phyloP scores from a whole-genome alignment of 2,329 filamentous ascomycete species.

The Monosporascus sp. region DNA sequence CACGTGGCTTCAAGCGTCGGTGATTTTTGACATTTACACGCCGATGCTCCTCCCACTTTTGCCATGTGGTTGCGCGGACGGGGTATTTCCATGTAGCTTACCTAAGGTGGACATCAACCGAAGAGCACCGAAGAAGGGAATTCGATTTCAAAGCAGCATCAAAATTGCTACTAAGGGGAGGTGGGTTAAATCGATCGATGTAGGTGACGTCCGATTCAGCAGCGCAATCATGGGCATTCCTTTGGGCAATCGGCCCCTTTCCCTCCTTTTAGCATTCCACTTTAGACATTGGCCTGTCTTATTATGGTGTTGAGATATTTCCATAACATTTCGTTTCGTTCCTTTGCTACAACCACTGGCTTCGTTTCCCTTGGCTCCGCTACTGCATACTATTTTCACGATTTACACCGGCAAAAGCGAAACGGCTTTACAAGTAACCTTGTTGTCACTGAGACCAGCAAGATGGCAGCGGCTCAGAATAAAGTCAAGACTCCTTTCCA shows the following conservation, averaged over 20 bases:
- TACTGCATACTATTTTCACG: slow-evolving; percentile 20
- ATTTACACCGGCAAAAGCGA: slow-evolving; percentile 15
- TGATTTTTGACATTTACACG: slow-evolving; percentile 1
- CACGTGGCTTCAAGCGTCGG: not conserved
- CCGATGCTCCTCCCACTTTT: slow-evolving; percentile 4
- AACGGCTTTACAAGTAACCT: slow-evolving; percentile 4
- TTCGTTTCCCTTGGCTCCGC: slow-evolving; percentile 18
- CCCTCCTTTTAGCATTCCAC: slow-evolving; percentile 2
- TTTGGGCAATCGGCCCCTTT: slow-evolving; percentile 2
- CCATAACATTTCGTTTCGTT: slow-evolving; percentile 18
- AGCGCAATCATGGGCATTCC: slow-evolving; percentile 2
- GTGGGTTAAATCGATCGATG: slow-evolving; percentile 16
- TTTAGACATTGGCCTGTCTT: not conserved
- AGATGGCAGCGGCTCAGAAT: slow-evolving; percentile 21
- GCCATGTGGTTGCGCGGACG: no score
- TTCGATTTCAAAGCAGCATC: slow-evolving; percentile 34
- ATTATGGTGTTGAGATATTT: slow-evolving; percentile 22
- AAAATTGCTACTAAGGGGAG: slow-evolving; percentile 10
- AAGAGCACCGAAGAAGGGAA: slow-evolving; percentile 2
- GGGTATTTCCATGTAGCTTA: not conserved
- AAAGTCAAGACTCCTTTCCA: slow-evolving; percentile 30
- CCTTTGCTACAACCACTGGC: slow-evolving; percentile 16
- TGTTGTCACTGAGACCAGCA: slow-evolving; percentile 8
- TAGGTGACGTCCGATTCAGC: slow-evolving; percentile 12
- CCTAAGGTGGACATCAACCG: not conserved